Conservation (phyloP, 1,139 yeast genomes). For the Scheffersomyces quercinus region DNA sequence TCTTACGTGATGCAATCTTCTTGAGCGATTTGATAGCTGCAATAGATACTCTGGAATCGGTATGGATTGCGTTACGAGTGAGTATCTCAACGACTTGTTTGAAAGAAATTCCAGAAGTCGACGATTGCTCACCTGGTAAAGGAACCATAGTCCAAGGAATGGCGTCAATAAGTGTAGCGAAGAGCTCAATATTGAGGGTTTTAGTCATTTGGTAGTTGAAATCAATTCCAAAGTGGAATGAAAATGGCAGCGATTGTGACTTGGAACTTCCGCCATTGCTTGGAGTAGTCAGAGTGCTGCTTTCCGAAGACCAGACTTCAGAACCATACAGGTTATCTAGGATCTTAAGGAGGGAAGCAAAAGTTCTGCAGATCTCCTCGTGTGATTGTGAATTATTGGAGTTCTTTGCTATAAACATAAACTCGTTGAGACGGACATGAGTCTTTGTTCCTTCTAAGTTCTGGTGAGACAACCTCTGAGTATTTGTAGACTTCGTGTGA, state of each 20-base stretch:
- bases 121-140: slow-evolving; percentile 24
- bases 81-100: slow-evolving; percentile 70
- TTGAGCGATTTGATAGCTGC: slow-evolving; percentile 67
- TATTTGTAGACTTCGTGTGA: too few species aligned
- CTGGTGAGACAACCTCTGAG: neutral
- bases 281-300: slow-evolving; percentile 5
- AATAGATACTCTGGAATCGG: slow-evolving; percentile 57
- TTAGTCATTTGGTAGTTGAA: slow-evolving; percentile 32
- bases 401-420: slow-evolving; percentile 40
- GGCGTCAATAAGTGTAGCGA: slow-evolving; percentile 68
- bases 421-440: slow-evolving; percentile 21
- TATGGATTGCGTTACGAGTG: slow-evolving; percentile 74
- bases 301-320: slow-evolving; percentile 26
- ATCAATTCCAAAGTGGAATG: slow-evolving; percentile 58
- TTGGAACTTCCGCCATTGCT: slow-evolving; percentile 10
- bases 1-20: slow-evolving; percentile 63
- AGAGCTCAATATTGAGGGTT: slow-evolving; percentile 55
- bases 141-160: slow-evolving; percentile 65
- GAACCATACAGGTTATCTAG: slow-evolving; percentile 67
- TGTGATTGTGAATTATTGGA: slow-evolving; percentile 57
- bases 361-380: slow-evolving; percentile 70
- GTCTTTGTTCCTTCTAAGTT: neutral
- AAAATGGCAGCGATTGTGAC: slow-evolving; percentile 29
- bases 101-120: slow-evolving; percentile 50
- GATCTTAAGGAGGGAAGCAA: slow-evolving; percentile 57